A percentile compares a stretch with the other conserved stretches of the same genome.
phyloP scores from a whole-genome alignment of 139 green algal genomes.

The Chlorokybus atmophyticus region DNA sequence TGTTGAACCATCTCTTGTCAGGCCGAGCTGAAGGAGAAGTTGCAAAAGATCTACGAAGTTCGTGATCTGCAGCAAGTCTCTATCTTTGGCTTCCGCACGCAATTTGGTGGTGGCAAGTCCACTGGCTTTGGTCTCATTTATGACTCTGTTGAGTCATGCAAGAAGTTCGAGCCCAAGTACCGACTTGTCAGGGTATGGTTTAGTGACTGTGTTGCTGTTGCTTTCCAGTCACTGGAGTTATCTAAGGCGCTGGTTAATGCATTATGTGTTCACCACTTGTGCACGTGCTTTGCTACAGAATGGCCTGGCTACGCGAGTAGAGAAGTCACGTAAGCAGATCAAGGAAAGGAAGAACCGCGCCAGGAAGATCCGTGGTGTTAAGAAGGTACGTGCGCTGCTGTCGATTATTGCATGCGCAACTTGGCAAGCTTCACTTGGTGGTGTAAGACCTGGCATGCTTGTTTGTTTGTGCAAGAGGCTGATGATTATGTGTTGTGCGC shows the following conservation, averaged over 20 bases:
- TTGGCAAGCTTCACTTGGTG: too few relatives aligned
- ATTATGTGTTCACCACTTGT: too few relatives aligned
- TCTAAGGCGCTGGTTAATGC: too few relatives aligned
- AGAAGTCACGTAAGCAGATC: slow-evolving; percentile 94
- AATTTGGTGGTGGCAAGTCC: slow-evolving; percentile 98
- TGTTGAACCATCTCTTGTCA: slow-evolving; percentile 8
- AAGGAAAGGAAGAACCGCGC: slow-evolving; percentile 97
- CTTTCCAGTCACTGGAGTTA: too few relatives aligned
- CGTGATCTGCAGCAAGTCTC: slow-evolving; percentile 72
- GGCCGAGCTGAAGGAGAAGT: slow-evolving; percentile 87
- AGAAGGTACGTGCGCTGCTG: slow-evolving; percentile 74
- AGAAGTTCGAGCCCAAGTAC: slow-evolving; percentile 99
- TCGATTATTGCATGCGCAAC: too few relatives aligned
- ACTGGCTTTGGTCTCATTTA: slow-evolving; percentile 99
- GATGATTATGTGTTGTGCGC: too few relatives aligned
- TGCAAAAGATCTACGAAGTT: slow-evolving; percentile 89
- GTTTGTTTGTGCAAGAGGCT: too few relatives aligned
- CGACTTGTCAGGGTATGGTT: slow-evolving; percentile 73
- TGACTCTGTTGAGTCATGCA: slow-evolving; percentile 76
- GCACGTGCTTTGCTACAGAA: slow-evolving; percentile 18
- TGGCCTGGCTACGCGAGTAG: slow-evolving; percentile 62
- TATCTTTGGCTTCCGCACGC: slow-evolving; percentile 93
- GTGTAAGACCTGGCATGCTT: too few relatives aligned
- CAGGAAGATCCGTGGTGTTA: slow-evolving; percentile 82
- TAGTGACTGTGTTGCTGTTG: too few relatives aligned